phyloP scores from a whole-genome alignment of 768 basidiomycete species.

The Naganishia randhawae region DNA sequence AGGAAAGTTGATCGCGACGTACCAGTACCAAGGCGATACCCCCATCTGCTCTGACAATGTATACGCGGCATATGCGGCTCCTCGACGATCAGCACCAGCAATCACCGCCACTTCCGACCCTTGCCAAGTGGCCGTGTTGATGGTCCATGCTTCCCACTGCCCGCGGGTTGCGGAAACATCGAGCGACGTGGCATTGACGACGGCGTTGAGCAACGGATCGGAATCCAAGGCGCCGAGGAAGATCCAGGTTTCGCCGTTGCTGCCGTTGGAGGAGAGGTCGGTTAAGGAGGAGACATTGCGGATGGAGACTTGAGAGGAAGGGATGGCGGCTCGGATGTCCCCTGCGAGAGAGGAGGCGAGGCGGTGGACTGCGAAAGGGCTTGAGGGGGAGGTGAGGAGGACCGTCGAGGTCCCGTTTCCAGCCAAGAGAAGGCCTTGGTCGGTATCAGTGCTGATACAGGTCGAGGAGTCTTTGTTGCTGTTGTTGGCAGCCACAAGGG shows the following conservation, averaged over 20 bases:
- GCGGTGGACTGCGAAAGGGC: constrained; percentile 39
- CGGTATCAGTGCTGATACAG: constrained; percentile 20
- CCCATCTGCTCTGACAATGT: constrained; percentile 30
- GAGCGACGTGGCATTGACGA: constrained; percentile 57
- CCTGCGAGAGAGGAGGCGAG: constrained; percentile 61
- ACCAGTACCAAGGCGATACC: constrained; percentile 34
- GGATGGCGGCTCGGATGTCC: constrained; percentile 61
- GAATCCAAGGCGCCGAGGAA: constrained; percentile 66
- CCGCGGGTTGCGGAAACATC: constrained; percentile 62
- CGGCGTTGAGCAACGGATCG: constrained; percentile 56
- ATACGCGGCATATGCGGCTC: constrained; percentile 35
- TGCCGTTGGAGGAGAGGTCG: constrained; percentile 19
- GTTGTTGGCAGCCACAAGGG: background rate
- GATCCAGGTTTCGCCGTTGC: constrained; percentile 50
- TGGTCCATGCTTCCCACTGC: constrained; percentile 63
- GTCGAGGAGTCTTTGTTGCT: background rate
- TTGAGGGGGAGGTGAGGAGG: constrained; percentile 36
- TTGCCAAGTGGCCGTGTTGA: constrained; percentile 59
- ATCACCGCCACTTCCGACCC: constrained; percentile 64
- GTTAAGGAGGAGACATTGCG: constrained; percentile 57
- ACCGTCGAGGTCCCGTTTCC: background rate
- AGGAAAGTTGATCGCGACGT: background rate
- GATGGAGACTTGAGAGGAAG: constrained; percentile 57
- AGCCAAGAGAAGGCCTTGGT: constrained; percentile 14
- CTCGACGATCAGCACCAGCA: constrained; percentile 60